Evolutionary conservation across 2,329 filamentous ascomycete genomes (phyloP), one percentile per base, ranked within the genome.

Genomic region (Ceratocystis harringtonii): DNA sequence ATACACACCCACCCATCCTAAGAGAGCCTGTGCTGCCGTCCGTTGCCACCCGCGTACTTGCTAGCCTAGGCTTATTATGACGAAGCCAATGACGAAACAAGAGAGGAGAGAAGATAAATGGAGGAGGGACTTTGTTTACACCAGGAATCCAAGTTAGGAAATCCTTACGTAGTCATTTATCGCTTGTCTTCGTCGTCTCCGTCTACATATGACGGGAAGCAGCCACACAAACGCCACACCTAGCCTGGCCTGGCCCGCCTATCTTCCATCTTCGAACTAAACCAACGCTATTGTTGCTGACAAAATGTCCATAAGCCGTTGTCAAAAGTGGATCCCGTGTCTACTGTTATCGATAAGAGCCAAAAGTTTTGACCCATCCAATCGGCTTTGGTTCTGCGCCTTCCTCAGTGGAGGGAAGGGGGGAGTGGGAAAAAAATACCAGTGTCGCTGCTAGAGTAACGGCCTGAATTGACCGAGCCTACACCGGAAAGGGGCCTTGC

Each of bases 341-440:
- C 69, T 72, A 70, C 70, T 69, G 69, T 70, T 67, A 69, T 68
- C 61, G 61, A 64, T 72, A 63, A 50, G 17, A 50, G 19, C 0
- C 36, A 41, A 41, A 41, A 41, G 36, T 41, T 41, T 41, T 41
- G 36, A 12, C 36, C 36, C 19, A 32, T 55, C 19, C 48, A 63
- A 58, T 63, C 61, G 32, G 32, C n/a, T 44, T 61, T 61, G 30
- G 30, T 57, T 45, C 48, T 65, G 41, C 28, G 5, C 61, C 45
- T 45, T 61, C n/a, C n/a, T 65, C 15, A 12, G 32, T 10, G 32
- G 7, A 15, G 2, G 30, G 30, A 32, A 32, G 30, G 8, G 6
- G 30, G 6, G 30, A 10, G 32, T 36, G 32, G 10, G 10, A 12
- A 41, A 10, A 41, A 19, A 28, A 57, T 5, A 30, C 52, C n/a